These are phyloP conservation scores for Silene coronaria DNA, from an alignment of 179 eudicot species.

Conservation along the genomic window DNA sequence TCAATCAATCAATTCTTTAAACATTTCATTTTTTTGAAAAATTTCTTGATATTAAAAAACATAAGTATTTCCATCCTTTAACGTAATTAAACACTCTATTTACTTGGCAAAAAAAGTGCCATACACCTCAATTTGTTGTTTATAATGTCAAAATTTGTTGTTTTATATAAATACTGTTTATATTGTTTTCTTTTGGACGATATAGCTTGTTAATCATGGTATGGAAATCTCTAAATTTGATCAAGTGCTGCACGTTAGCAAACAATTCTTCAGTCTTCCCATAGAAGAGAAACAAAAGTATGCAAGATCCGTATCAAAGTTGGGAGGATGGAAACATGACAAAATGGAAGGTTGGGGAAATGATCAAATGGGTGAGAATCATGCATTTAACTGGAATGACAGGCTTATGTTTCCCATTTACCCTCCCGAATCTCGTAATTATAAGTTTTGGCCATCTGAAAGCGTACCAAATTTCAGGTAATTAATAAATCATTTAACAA, in stretches of 20 bases:
- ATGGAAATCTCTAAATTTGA: not conserved
- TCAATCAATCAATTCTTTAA: no score
- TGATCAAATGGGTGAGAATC: slow-evolving; percentile 11
- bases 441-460: slow-evolving; percentile 25
- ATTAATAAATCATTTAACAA: no score
- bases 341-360: slow-evolving; percentile 25
- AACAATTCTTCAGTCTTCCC: not conserved
- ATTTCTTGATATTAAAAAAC: no score
- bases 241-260: not conserved
- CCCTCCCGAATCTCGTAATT: not conserved
- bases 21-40: no score
- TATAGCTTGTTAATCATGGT: not conserved
- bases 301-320: not conserved
- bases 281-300: not conserved
- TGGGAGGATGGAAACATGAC: not conserved
- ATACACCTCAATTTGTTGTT: no score
- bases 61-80: no score
- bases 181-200: no score
- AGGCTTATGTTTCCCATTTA: slow-evolving; percentile 16
- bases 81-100: no score
- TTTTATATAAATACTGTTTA: no score
- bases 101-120: no score
- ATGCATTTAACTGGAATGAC: slow-evolving; percentile 21
- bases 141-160: no score
- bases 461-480: slow-evolving; percentile 31